phyloP scores from a whole-genome alignment of 2,329 filamentous ascomycete genomes.

The Venturia carpophila region DNA sequence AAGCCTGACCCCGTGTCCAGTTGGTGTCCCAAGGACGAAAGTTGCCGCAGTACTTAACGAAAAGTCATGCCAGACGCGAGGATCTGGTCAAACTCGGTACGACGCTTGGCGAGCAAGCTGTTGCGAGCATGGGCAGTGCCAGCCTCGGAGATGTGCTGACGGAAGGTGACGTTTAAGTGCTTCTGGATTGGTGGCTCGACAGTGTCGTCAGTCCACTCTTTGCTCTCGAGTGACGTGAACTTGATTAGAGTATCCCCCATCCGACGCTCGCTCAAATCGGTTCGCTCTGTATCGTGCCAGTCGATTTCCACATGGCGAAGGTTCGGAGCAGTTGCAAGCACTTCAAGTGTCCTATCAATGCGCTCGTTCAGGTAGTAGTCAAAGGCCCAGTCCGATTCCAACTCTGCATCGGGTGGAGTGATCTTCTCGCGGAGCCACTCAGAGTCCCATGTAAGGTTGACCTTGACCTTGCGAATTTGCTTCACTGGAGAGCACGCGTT shows the following conservation, averaged over 20 bases:
- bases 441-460: conserved; percentile 16
- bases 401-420: conserved; percentile 4
- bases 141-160: conserved; percentile 11
- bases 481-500: conserved; percentile 13
- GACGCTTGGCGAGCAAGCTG: conserved; percentile 1
- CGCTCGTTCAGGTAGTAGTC: conserved; percentile 12
- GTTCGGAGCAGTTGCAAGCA: conserved; percentile 1
- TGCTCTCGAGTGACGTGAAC: neutral
- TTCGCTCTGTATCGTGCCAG: conserved; percentile 15
- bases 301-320: conserved; percentile 8
- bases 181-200: neutral
- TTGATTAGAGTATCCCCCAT: conserved; percentile 6
- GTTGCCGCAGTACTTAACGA: conserved; percentile 3
- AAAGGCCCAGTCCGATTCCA: conserved; percentile 1
- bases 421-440: conserved; percentile 16
- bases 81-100: conserved; percentile 14
- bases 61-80: neutral
- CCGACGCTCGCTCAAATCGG: neutral
- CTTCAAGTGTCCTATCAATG: neutral
- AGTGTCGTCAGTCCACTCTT: conserved; percentile 11
- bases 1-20: neutral
- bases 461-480: conserved; percentile 12
- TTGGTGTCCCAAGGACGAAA: no score
- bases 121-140: conserved; percentile 10
- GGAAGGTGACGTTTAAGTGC: conserved; percentile 7